Evolutionary conservation across 2,329 filamentous ascomycete species (phyloP), one percentile per base, ranked within the genome.

Genomic region (Colletotrichum tropicicola): DNA sequence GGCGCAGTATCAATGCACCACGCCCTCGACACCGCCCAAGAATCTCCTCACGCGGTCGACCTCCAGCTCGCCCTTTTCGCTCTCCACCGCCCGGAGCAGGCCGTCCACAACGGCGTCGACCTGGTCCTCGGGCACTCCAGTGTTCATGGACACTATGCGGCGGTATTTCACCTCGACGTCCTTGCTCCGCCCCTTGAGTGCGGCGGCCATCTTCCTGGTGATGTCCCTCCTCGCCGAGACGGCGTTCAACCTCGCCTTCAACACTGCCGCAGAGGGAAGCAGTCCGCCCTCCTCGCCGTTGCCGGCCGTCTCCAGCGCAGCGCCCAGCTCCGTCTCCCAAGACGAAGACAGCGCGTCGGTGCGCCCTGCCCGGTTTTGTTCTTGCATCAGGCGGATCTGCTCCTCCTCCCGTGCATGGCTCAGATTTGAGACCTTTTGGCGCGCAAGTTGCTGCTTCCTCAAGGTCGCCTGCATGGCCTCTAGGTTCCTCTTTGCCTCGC

Each of bases 161-260:
- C 94, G 87, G 75, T 98, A 98, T 78, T 96, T 93, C 69, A 91
- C 84, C 73, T 97, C 95, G 4, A 97, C 84, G 57, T 97, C 94
- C 5, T 89, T 90, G 70, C 93, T 95, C 65, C 92, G 89, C 28
- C 91, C 90, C 74, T 93, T 91, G 8, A 99, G 85, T 6, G 86
- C 86, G 17, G 87, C 85, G 2, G 93, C 90, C 70, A 91, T 88
- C 53, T 88, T 87, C 56, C 87, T 82, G 12, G 96, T 88, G 17
- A 85, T 82, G 43, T 86, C 83, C 45, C 93, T 93, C 48, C 93
- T 89, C 12, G 82, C 80, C 59, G 87, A 84, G 65, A 97, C 91
- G 3, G 92, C 92, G 41, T 87, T 85, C 19, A 94, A 82, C 6
- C 91, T 84, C 32, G 92, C 89, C 27, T 87, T 86, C 27, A 98